Evolutionary conservation across 208 protist genomes (phyloP).

Genomic region (Leishmania major): DNA sequence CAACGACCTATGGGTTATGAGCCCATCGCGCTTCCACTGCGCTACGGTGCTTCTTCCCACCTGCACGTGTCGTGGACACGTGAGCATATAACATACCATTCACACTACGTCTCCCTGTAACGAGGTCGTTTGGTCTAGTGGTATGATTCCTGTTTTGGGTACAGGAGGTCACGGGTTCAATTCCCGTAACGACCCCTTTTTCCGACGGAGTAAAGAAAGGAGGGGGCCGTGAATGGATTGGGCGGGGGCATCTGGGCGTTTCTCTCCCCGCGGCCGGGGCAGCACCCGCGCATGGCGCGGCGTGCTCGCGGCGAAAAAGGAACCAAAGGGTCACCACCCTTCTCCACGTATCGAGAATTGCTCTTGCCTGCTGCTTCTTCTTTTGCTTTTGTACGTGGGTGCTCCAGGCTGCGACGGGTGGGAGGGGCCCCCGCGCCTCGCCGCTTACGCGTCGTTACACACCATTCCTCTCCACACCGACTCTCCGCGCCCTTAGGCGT

Average conservation of each 20-base stretch:
- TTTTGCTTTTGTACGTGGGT: background rate
- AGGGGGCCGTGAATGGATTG: background rate
- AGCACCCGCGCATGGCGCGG: background rate
- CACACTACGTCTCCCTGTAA: background rate
- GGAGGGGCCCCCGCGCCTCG: background rate
- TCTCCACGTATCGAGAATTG: background rate
- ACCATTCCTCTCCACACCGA: background rate
- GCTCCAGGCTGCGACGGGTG: background rate
- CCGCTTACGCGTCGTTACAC: conserved; percentile 1
- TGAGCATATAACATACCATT: background rate
- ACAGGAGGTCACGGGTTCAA: conserved; percentile 94
- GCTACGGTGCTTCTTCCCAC: conserved; percentile 77
- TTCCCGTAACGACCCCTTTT: conserved; percentile 86
- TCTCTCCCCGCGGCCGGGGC: background rate
- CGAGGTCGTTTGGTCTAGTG: conserved; percentile 92
- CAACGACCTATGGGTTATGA: conserved; percentile 95
- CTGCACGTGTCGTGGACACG: rapidly evolving
- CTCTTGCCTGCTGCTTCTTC: background rate
- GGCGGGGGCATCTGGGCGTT: background rate
- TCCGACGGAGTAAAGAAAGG: conserved; percentile 1
- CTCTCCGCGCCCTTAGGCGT: background rate
- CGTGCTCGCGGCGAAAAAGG: background rate
- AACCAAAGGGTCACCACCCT: background rate
- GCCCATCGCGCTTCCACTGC: conserved; percentile 95
- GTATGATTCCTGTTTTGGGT: conserved; percentile 95